A percentile compares a stretch with the other conserved stretches of the same genome.
Conservation (phyloP, 2,329 filamentous ascomycete genomes). For the Aspergillus sp. region DNA sequence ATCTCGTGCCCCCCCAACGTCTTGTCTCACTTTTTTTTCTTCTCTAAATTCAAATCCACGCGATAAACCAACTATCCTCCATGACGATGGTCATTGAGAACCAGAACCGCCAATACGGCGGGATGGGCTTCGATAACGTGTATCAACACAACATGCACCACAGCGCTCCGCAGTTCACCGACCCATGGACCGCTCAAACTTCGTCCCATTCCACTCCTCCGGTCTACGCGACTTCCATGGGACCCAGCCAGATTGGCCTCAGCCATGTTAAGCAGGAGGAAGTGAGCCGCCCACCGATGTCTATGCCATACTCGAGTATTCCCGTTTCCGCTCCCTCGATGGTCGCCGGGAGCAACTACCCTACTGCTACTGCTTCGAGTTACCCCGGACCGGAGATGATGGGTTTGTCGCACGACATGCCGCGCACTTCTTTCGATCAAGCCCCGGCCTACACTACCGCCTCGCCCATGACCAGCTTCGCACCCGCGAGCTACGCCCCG, state of each 20-base stretch:
- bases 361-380: constrained; percentile 55
- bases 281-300: constrained; percentile 58
- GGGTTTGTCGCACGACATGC: constrained; percentile 73
- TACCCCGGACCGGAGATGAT: constrained; percentile 67
- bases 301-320: constrained; percentile 71
- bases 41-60: not conserved
- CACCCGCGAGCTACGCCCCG: constrained; percentile 72
- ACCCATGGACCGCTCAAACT: constrained; percentile 71
- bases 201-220: constrained; percentile 65
- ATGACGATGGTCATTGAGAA: constrained; percentile 97
- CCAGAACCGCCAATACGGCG: constrained; percentile 78
- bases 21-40: not conserved
- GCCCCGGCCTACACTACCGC: constrained; percentile 66
- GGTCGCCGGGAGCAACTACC: constrained; percentile 67
- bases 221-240: constrained; percentile 59
- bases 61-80: constrained; percentile 40
- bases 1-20: constrained; percentile 4
- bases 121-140: constrained; percentile 79
- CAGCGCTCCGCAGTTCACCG: constrained; percentile 74
- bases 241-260: constrained; percentile 58
- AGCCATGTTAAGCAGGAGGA: constrained; percentile 61
- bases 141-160: constrained; percentile 67
- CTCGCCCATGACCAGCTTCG: constrained; percentile 68
- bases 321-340: constrained; percentile 73
- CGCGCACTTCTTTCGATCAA: constrained; percentile 73